These are phyloP conservation scores for Pseudocohnilembus persalinus DNA, from an alignment of 169 alveolate species.

Conservation along the genomic window DNA sequence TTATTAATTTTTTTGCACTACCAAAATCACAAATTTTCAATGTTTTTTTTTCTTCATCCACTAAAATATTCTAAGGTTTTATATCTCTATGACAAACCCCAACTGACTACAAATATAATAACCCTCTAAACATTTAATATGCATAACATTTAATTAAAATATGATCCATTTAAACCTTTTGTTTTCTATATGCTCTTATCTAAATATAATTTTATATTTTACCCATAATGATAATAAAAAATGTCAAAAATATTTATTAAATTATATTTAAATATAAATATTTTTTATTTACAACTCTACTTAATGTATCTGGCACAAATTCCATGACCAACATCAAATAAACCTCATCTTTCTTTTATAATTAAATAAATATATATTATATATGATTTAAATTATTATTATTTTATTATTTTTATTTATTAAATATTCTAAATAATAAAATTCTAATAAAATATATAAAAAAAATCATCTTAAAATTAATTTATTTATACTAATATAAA, in stretches of 20 bases:
- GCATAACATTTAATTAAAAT: slow-evolving; percentile 92
- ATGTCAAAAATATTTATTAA: too few species aligned
- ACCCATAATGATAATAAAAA: too few species aligned
- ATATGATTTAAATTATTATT: neutral
- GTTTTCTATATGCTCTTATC: slow-evolving; percentile 89
- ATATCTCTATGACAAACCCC: slow-evolving; percentile 98
- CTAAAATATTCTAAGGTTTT: slow-evolving; percentile 98
- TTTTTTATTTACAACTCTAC: slow-evolving; percentile 77
- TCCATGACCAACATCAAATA: slow-evolving; percentile 97
- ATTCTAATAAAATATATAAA: too few species aligned
- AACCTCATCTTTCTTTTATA: slow-evolving; percentile 63
- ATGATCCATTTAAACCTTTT: slow-evolving; percentile 90
- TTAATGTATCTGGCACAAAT: slow-evolving; percentile 95
- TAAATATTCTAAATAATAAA: neutral
- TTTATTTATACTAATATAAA: neutral
- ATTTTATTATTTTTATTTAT: too few species aligned
- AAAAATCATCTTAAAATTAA: too few species aligned
- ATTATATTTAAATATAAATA: too few species aligned
- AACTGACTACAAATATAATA: slow-evolving; percentile 94
- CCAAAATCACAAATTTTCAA: slow-evolving; percentile 98
- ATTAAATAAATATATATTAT: neutral
- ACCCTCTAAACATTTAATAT: slow-evolving; percentile 94
- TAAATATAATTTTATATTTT: too few species aligned
- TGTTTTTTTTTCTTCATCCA: slow-evolving; percentile 90
- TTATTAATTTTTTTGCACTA: slow-evolving; percentile 93